Conservation (phyloP, 1,284 basidiomycete genomes). For the Inonotus obliquus region DNA sequence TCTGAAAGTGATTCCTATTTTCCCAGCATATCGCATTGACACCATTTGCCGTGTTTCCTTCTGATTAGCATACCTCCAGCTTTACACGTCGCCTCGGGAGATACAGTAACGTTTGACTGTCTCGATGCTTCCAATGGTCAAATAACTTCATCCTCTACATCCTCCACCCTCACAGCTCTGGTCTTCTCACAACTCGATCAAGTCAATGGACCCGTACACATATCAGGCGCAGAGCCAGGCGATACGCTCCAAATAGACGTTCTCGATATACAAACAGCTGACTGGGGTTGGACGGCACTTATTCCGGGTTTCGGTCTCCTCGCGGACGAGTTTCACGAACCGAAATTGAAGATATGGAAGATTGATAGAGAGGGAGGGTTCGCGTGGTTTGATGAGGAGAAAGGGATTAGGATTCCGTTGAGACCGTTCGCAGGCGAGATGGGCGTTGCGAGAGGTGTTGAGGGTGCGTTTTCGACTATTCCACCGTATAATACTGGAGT, state of each 20-base stretch:
- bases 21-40: not conserved
- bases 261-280: conserved; percentile 43
- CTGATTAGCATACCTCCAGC: conserved; percentile 45
- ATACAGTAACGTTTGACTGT: conserved; percentile 53
- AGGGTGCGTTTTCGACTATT: conserved; percentile 53
- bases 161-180: conserved; percentile 33
- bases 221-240: conserved; percentile 45
- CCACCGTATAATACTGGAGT: conserved; percentile 54
- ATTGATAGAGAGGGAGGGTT: conserved; percentile 33
- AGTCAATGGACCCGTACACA: conserved; percentile 54
- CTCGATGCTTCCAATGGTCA: conserved; percentile 60
- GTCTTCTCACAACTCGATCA: conserved; percentile 47
- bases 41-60: not conserved
- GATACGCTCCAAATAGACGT: conserved; percentile 58
- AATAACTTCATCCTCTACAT: conserved; percentile 41
- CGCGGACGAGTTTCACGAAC: conserved; percentile 47
- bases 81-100: conserved; percentile 45
- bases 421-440: conserved; percentile 59
- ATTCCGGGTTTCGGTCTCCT: conserved; percentile 58
- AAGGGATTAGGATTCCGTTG: conserved; percentile 43
- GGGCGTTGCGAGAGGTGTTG: conserved; percentile 53
- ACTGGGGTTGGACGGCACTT: conserved; percentile 59
- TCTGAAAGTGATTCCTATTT: not conserved
- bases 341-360: conserved; percentile 50
- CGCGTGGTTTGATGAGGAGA: conserved; percentile 45